Percentiles rank a stretch among this genome's conserved stretches.
These are phyloP conservation scores for Clonostachys chloroleuca DNA, from an alignment of 2,329 filamentous ascomycete genomes.

Conservation along the genomic window DNA sequence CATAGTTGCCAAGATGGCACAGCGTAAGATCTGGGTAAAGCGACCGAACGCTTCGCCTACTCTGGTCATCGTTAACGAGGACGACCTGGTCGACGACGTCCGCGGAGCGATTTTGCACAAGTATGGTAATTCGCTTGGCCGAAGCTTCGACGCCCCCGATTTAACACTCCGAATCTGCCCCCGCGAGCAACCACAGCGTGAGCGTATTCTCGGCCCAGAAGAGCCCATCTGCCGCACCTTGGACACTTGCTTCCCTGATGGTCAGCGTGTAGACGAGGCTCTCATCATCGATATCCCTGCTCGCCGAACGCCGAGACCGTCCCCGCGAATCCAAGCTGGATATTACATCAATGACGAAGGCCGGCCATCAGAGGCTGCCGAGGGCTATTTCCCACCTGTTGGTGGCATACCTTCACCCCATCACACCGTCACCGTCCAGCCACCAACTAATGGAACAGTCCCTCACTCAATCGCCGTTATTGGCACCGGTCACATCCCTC, in stretches of 20 bases:
- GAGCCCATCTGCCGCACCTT: slow-evolving; percentile 76
- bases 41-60: slow-evolving; percentile 82
- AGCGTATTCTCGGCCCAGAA: slow-evolving; percentile 77
- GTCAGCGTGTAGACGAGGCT: slow-evolving; percentile 84
- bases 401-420: slow-evolving; percentile 35
- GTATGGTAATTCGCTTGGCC: slow-evolving; percentile 88
- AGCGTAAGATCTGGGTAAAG: slow-evolving; percentile 92
- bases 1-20: slow-evolving; percentile 49
- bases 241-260: slow-evolving; percentile 79
- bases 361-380: slow-evolving; percentile 62
- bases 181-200: slow-evolving; percentile 55
- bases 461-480: slow-evolving; percentile 74
- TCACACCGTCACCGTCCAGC: slow-evolving; percentile 30
- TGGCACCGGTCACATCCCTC: slow-evolving; percentile 73
- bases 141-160: slow-evolving; percentile 86
- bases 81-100: slow-evolving; percentile 91
- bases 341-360: slow-evolving; percentile 55
- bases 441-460: slow-evolving; percentile 23
- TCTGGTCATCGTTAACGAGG: slow-evolving; percentile 77
- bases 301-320: slow-evolving; percentile 74
- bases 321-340: slow-evolving; percentile 59
- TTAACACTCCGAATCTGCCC: slow-evolving; percentile 73
- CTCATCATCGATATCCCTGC: slow-evolving; percentile 73
- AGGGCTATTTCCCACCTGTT: slow-evolving; percentile 79
- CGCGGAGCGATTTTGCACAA: slow-evolving; percentile 89